Base-by-base conservation (phyloP, 768 basidiomycete genomes). In the Neoboletus magnificus region DNA sequence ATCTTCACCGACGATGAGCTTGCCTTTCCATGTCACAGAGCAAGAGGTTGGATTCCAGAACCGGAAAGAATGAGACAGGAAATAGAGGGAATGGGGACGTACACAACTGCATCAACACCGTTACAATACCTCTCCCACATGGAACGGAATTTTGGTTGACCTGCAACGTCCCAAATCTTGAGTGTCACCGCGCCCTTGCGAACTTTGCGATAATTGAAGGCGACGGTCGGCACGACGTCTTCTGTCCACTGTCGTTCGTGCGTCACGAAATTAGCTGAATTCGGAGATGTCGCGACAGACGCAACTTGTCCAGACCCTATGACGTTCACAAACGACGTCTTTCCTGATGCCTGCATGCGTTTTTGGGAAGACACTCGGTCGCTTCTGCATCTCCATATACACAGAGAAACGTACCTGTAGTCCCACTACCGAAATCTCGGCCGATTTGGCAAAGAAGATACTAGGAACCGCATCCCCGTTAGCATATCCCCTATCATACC, bases 101-200 rank as follows among this genome's bases (percentile, higher is more conserved):
- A 95, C 92, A 96, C 82, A 35, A 97, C 86, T 25, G 94, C 94
- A 66, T 96, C 92, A 1, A 92, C 92, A 10, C 93, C 94, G 58
- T 87, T 83, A 72, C 93, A 94, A 71, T 96, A 97, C 42, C 94
- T 79, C 71, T 94, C 92, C 91, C 92, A 97, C 87, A 95, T 93
- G 35, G 90, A 91, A 42, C 94, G 84, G 68, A 95, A 97, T 68
- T 91, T 92, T 7, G 93, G 89, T 75, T 96, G 93, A 30, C 93
- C 93, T 58, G 93, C 93, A 37, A 97, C 90, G 70, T 97, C 94
- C 94, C 94, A 97, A 46, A 97, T 85, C 70, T 93, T 96, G 66
- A 97, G 76, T 1, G 90, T 92, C 1, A 96, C 85, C 56, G 93
- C 95, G 13, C 92, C 93, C 65, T 91, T 93, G 58, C 87, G 78